phyloP scores from a whole-genome alignment of 805 yeast species.

The Ogataea polymorpha region DNA sequence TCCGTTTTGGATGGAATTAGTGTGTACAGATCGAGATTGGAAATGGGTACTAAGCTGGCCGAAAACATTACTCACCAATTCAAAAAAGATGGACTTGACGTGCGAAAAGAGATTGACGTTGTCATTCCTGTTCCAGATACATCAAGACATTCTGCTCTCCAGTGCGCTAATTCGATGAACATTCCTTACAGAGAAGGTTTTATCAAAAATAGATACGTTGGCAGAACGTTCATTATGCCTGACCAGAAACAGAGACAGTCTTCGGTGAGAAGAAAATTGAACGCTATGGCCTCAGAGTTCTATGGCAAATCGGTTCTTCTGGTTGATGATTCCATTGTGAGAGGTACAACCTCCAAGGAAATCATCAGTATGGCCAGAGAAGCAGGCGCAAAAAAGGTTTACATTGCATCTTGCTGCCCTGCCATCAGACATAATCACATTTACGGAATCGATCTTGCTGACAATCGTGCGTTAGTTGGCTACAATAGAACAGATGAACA shows the following conservation, averaged over 20 bases:
- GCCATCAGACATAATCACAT: slow-evolving; percentile 96
- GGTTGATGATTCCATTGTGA: slow-evolving; percentile 95
- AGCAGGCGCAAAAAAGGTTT: slow-evolving; percentile 95
- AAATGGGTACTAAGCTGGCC: slow-evolving; percentile 92
- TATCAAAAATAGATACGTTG: slow-evolving; percentile 94
- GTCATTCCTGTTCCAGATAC: slow-evolving; percentile 99
- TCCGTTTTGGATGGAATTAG: slow-evolving; percentile 95
- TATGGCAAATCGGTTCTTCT: slow-evolving; percentile 78
- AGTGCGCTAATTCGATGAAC: slow-evolving; percentile 78
- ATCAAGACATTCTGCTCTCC: slow-evolving; percentile 91
- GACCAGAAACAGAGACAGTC: slow-evolving; percentile 92
- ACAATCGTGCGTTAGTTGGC: slow-evolving; percentile 89
- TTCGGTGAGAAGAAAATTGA: slow-evolving; percentile 88
- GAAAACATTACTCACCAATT: slow-evolving; percentile 51
- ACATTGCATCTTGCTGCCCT: slow-evolving; percentile 95
- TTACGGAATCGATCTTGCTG: slow-evolving; percentile 97
- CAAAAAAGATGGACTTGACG: slow-evolving; percentile 38
- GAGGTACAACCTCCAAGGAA: slow-evolving; percentile 97
- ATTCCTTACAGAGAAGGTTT: slow-evolving; percentile 95
- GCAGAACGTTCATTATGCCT: slow-evolving; percentile 98
- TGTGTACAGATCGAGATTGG: slow-evolving; percentile 87
- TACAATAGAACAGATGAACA: slow-evolving; percentile 71
- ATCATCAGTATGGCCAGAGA: slow-evolving; percentile 98
- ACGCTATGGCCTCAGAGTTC: slow-evolving; percentile 95
- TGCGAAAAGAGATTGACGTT: slow-evolving; percentile 71